A percentile compares a stretch with the other conserved stretches of the same genome.
phyloP scores from a whole-genome alignment of 2,329 filamentous ascomycete species.

The Drechslerella coelobrocha region DNA sequence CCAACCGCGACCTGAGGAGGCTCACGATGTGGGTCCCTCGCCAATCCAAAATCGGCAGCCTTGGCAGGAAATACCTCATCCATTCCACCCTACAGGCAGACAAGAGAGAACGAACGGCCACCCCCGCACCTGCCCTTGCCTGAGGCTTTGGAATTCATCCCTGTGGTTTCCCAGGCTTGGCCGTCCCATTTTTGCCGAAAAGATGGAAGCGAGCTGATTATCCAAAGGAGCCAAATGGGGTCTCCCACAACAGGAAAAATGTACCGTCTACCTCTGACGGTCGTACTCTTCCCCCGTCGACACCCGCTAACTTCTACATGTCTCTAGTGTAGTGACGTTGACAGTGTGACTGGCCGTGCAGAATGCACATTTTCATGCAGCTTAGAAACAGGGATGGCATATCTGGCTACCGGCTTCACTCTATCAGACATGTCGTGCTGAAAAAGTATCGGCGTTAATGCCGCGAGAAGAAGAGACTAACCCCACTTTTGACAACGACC shows the following conservation, averaged over 20 bases:
- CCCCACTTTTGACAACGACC: conserved; percentile 7
- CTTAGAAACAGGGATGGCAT: conserved; percentile 36
- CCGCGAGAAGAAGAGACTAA: neutral
- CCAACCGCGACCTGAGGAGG: neutral
- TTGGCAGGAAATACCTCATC: conserved; percentile 34
- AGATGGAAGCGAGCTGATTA: neutral
- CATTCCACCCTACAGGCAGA: conserved; percentile 13
- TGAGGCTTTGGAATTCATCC: neutral
- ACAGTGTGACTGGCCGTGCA: conserved; percentile 46
- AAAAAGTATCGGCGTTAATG: neutral
- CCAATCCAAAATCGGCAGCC: conserved; percentile 1
- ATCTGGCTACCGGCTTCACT: conserved; percentile 4
- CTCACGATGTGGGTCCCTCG: neutral
- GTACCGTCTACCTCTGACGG: conserved; percentile 33
- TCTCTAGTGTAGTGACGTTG: conserved; percentile 28
- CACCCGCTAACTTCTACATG: conserved; percentile 33
- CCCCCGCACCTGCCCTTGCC: conserved; percentile 1
- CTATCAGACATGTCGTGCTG: neutral
- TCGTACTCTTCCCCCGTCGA: conserved; percentile 38
- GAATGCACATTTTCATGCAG: conserved; percentile 16
- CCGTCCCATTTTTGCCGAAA: neutral
- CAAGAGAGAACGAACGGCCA: neutral
- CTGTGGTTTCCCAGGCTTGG: neutral
- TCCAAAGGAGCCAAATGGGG: neutral
- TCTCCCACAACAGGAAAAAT: neutral